Percentiles rank a stretch among this genome's conserved stretches.
Evolutionary conservation across 345 rosid species (phyloP).

Genomic region (Salix koriyanagi): DNA sequence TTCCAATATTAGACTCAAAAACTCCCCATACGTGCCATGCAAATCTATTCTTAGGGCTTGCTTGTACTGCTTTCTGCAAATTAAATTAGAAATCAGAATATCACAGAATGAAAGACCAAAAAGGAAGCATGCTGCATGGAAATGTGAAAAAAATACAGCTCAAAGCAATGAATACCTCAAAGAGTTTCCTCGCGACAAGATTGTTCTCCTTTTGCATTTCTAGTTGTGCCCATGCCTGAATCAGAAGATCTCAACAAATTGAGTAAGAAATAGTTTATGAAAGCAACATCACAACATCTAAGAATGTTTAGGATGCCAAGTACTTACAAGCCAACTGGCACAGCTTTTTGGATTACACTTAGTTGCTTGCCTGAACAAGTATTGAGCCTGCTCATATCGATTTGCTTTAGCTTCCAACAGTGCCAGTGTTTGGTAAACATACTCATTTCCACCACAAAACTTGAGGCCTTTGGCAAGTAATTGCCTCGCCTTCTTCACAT

Average conservation of each 20-base stretch:
- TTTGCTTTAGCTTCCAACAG: slow-evolving; percentile 72
- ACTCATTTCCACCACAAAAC: slow-evolving; percentile 86
- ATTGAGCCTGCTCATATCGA: slow-evolving; percentile 72
- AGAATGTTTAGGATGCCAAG: slow-evolving; percentile 9
- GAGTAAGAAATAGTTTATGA: background rate
- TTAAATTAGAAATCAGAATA: background rate
- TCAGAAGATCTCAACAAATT: slow-evolving; percentile 10
- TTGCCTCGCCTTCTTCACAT: slow-evolving; percentile 87
- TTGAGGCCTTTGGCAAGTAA: slow-evolving; percentile 84
- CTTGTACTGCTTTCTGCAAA: slow-evolving; percentile 79
- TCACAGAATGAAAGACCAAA: background rate
- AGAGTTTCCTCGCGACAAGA: slow-evolving; percentile 65
- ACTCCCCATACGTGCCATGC: slow-evolving; percentile 98
- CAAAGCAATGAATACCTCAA: slow-evolving; percentile 56
- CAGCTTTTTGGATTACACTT: slow-evolving; percentile 84
- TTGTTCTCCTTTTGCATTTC: slow-evolving; percentile 81
- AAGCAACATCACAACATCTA: background rate
- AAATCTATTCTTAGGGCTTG: slow-evolving; percentile 94
- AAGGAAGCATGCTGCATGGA: background rate
- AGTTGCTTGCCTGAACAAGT: slow-evolving; percentile 85
- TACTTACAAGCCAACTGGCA: slow-evolving; percentile 98
- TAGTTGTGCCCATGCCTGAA: slow-evolving; percentile 94
- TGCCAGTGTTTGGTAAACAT: slow-evolving; percentile 84
- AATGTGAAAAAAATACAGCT: background rate
- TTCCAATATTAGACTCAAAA: slow-evolving; percentile 75